These are phyloP conservation scores for Colletotrichum eremochloae DNA, from an alignment of 2,329 filamentous ascomycete species.

Conservation along the genomic window DNA sequence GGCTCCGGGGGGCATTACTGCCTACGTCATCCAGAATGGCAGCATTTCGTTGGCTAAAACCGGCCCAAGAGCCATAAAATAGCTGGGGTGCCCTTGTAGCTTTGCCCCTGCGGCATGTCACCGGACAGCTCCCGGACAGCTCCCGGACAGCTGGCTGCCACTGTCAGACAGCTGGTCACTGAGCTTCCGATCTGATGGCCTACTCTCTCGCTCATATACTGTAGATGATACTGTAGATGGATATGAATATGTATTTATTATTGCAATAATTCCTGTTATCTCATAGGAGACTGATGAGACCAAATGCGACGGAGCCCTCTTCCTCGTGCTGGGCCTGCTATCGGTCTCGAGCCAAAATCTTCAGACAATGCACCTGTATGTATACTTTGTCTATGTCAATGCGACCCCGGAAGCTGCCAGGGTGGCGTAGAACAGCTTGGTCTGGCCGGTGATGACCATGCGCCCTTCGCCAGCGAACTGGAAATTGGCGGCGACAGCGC, in stretches of 20 bases:
- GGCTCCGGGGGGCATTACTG: background rate
- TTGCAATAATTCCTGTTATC: background rate
- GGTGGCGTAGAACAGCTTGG: constrained; percentile 51
- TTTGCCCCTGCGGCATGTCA: background rate
- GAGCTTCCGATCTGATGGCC: background rate
- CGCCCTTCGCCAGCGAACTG: constrained; percentile 56
- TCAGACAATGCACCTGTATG: background rate
- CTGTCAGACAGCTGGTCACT: background rate
- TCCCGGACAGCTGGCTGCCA: background rate
- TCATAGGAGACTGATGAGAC: background rate
- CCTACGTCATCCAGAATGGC: constrained; percentile 24
- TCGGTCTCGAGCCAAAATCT: background rate
- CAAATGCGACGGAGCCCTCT: background rate
- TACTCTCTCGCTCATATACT: background rate
- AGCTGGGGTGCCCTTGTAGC: background rate
- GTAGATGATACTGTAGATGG: background rate
- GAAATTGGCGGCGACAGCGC: constrained; percentile 60
- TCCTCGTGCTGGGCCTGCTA: background rate
- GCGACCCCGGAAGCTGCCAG: constrained; percentile 44
- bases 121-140: background rate
- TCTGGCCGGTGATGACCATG: constrained; percentile 53
- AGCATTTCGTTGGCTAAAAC: background rate
- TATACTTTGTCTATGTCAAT: background rate
- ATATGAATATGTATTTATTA: background rate
- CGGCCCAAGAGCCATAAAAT: background rate